Conservation (phyloP, 2,329 filamentous ascomycete species). For the Cadophora luteo-olivacea region DNA sequence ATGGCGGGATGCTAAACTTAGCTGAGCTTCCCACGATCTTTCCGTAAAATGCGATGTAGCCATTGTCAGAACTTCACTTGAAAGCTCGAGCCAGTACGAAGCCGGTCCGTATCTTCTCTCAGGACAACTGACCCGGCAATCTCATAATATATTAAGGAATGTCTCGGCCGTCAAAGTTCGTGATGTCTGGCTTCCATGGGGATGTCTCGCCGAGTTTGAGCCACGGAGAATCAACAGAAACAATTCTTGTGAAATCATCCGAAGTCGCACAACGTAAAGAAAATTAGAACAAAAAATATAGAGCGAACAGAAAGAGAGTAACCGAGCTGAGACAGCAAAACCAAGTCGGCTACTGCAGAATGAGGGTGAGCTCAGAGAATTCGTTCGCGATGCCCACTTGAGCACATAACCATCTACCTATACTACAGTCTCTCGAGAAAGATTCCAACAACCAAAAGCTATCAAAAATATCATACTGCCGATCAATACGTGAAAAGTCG, state of each 20-base stretch:
- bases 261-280: background rate
- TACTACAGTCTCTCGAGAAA: no score
- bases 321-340: no score
- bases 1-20: no score
- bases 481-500: background rate
- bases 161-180: background rate
- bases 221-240: background rate
- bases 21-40: no score
- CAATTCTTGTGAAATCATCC: background rate
- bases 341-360: no score
- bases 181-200: background rate
- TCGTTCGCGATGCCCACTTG: no score
- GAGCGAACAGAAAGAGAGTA: no score
- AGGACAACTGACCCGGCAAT: background rate
- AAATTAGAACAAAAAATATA: background rate
- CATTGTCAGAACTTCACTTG: no score
- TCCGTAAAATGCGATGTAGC: no score
- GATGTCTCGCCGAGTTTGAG: background rate
- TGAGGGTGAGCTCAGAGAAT: no score
- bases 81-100: background rate
- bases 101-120: background rate
- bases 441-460: no score
- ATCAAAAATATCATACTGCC: background rate
- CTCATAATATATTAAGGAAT: background rate
- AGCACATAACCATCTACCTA: no score